phyloP scores from a whole-genome alignment of 768 basidiomycete genomes.

The Leccinum barrowsii region DNA sequence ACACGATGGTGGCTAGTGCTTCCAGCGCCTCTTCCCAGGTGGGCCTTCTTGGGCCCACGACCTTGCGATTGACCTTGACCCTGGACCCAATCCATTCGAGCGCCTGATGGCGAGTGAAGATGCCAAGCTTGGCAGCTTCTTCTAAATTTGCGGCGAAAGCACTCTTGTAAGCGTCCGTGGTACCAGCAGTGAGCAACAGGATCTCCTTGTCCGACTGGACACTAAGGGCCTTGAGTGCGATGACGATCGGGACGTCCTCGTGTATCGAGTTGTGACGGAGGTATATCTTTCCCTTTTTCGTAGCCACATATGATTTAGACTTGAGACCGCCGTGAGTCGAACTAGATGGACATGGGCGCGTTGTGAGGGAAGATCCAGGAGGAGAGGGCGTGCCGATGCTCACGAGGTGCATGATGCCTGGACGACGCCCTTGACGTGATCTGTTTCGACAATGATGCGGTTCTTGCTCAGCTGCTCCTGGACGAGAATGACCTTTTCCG shows the following conservation, averaged over 20 bases:
- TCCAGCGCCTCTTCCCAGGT: slow-evolving; percentile 94
- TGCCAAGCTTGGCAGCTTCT: slow-evolving; percentile 86
- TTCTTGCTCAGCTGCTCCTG: slow-evolving; percentile 99
- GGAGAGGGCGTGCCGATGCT: slow-evolving; percentile 30
- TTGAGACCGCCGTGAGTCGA: slow-evolving; percentile 83
- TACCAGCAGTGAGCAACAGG: slow-evolving; percentile 88
- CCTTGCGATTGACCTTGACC: slow-evolving; percentile 81
- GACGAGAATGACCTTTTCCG: slow-evolving; percentile 98
- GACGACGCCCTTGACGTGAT: slow-evolving; percentile 82
- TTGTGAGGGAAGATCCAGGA: slow-evolving; percentile 6
- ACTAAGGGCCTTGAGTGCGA: slow-evolving; percentile 95
- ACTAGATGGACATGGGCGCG: slow-evolving; percentile 34
- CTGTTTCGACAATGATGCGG: slow-evolving; percentile 96
- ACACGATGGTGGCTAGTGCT: slow-evolving; percentile 93
- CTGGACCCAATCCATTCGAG: slow-evolving; percentile 92
- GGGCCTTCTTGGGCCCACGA: slow-evolving; percentile 79
- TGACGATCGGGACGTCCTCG: slow-evolving; percentile 94
- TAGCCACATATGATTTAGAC: slow-evolving; percentile 96
- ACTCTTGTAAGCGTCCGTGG: slow-evolving; percentile 80
- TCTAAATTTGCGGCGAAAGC: slow-evolving; percentile 91
- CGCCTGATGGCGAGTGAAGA: slow-evolving; percentile 92
- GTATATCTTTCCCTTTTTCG: slow-evolving; percentile 93
- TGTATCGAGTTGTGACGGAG: slow-evolving; percentile 96
- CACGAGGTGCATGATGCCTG: slow-evolving; percentile 97
- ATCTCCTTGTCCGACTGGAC: slow-evolving; percentile 98